phyloP scores from a whole-genome alignment of 345 rosid species.

The Moricandia moricandioides region DNA sequence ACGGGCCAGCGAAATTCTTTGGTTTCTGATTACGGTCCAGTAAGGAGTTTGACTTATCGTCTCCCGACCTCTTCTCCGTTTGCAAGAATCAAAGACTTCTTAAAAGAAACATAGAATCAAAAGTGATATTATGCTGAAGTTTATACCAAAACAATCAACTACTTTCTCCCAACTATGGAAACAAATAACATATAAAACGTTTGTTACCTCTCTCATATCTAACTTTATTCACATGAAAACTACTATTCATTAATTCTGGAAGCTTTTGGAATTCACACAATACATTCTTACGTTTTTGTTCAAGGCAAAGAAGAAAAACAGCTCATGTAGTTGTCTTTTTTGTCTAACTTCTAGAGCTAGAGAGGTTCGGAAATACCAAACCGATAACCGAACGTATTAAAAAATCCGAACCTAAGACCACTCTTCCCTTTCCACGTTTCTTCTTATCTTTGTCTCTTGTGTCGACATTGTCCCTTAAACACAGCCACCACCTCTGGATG shows the following conservation, averaged over 20 bases:
- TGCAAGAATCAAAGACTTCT: background rate
- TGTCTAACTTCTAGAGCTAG: background rate
- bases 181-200: background rate
- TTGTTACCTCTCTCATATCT: background rate
- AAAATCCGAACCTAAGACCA: conserved; percentile 1
- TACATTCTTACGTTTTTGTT: background rate
- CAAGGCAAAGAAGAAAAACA: background rate
- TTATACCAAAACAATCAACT: background rate
- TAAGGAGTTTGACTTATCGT: background rate
- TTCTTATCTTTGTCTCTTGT: conserved; percentile 4
- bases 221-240: conserved; percentile 6
- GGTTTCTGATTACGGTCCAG: background rate
- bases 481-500: background rate
- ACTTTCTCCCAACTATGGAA: background rate
- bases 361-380: conserved; percentile 1
- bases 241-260: background rate
- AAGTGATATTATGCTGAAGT: background rate
- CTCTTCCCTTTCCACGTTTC: background rate
- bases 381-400: background rate
- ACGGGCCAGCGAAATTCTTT: background rate
- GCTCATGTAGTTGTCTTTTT: background rate
- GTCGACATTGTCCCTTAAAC: conserved; percentile 27
- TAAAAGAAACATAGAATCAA: background rate
- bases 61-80: background rate
- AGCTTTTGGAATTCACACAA: background rate